Conservation (phyloP, 257 asterid species). For the Plantago major region DNA sequence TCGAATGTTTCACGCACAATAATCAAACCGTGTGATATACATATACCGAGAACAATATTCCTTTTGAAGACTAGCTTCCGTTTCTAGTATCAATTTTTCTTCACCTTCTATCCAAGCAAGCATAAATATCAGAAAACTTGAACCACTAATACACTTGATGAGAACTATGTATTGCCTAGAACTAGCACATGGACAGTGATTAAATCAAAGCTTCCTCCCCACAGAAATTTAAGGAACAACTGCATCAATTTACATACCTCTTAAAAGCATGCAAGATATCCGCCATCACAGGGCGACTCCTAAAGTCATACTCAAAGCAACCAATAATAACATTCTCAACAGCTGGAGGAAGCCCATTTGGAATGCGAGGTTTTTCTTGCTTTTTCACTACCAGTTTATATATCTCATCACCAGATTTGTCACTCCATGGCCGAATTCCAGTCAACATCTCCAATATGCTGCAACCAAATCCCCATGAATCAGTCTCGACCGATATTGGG, state of each 20-base stretch:
- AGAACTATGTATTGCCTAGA: not conserved
- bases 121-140: not conserved
- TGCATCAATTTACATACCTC: conserved; percentile 41
- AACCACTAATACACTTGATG: not conserved
- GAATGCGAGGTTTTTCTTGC: conserved; percentile 76
- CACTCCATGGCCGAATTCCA: conserved; percentile 85
- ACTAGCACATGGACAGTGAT: not conserved
- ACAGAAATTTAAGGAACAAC: not conserved
- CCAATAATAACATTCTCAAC: conserved; percentile 72
- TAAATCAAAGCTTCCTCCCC: not conserved
- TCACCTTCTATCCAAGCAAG: not conserved
- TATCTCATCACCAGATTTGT: conserved; percentile 73
- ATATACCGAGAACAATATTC: not conserved
- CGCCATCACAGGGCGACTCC: conserved; percentile 85
- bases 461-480: conserved; percentile 97
- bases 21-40: not conserved
- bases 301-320: conserved; percentile 85
- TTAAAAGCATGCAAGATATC: conserved; percentile 76
- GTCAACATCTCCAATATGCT: conserved; percentile 88
- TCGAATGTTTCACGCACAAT: not conserved
- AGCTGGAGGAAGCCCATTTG: conserved; percentile 84
- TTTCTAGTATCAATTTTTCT: not conserved
- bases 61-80: too few relatives aligned
- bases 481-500: conserved; percentile 79
- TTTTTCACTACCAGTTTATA: conserved; percentile 50